Percentiles rank a stretch among this genome's conserved stretches.
These are phyloP conservation scores for Ascochyta fabae DNA, from an alignment of 2,329 filamentous ascomycete genomes.

Conservation along the genomic window DNA sequence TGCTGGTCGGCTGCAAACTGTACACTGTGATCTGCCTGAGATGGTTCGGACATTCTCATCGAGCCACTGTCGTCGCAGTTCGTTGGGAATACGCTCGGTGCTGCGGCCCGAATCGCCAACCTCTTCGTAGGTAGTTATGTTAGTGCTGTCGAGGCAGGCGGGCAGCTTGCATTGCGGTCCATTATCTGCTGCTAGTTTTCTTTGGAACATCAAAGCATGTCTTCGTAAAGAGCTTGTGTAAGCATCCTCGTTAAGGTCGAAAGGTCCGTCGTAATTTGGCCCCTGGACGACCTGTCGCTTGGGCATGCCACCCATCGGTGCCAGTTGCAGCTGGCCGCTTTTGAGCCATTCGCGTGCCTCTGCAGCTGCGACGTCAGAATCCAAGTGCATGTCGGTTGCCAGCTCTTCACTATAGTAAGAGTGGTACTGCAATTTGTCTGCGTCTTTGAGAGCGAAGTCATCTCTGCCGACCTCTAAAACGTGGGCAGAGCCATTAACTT, in stretches of 20 bases:
- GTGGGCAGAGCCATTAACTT: constrained; percentile 62
- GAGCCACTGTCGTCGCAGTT: constrained; percentile 39
- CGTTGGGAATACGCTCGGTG: constrained; percentile 51
- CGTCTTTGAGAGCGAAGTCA: constrained; percentile 38
- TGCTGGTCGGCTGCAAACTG: constrained; percentile 42
- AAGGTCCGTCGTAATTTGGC: constrained; percentile 51
- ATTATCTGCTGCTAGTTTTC: constrained; percentile 22
- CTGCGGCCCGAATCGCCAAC: constrained; percentile 50
- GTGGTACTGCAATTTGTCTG: constrained; percentile 38
- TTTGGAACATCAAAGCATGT: constrained; percentile 45
- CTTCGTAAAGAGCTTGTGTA: constrained; percentile 27
- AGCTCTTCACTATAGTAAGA: constrained; percentile 24
- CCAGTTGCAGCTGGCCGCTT: constrained; percentile 42
- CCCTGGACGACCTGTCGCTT: constrained; percentile 56
- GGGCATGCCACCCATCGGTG: constrained; percentile 52
- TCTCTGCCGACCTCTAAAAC: constrained; percentile 55
- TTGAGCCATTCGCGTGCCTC: constrained; percentile 39
- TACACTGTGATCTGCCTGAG: constrained; percentile 44
- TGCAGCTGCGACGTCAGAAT: constrained; percentile 34
- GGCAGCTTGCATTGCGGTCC: constrained; percentile 33
- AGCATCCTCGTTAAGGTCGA: constrained; percentile 34
- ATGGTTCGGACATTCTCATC: constrained; percentile 20
- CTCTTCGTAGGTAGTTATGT: constrained; percentile 46
- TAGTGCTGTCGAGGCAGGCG: constrained; percentile 40
- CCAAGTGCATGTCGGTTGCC: background rate